Evolutionary conservation across 2,329 filamentous ascomycete species (phyloP), one percentile per base, ranked within the genome.

Genomic region (Allantophomopsis lycopodina): DNA sequence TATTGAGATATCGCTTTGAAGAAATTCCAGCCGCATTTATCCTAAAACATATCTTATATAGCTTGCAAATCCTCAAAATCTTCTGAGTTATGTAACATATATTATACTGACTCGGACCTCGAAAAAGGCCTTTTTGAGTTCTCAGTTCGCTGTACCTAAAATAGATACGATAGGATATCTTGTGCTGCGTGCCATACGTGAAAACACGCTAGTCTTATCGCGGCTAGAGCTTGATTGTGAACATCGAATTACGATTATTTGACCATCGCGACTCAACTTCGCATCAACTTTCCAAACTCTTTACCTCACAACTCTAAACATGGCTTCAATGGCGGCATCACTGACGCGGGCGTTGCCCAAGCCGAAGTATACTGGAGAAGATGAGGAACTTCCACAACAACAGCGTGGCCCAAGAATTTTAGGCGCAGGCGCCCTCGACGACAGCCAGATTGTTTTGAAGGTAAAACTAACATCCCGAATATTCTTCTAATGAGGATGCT

Each of bases 321-420:
- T 84, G 78, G 65, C 77, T 43, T 79, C 77, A 43, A 69, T 83
- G 54, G 72, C 71, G 48, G 70, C 76, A 43, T 83, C 85, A 42
- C 71, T 96, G 34, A 77, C 85, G 46, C 76, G 78, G 55, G 79
- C 83, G 42, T 69, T 96, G 34, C 89, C 89, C 3, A 88, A 88
- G 58, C 88, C 89, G 13, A 89, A 84, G 62, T 94, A 95, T 56
- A 85, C 80, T 4, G 87, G 84, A 50, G 85, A 94, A 56, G 79
- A 93, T 56, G 88, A 95, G 57, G 79, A 80, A 17, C 62, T 68
- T 21, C 76, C 82, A 55, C 70, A 80, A 36, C 78, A 83, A 55
- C 78, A 84, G 51, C 78, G 79, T 57, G 86, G 87, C 44, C 83
- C 86, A 32, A 77, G 87, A 57, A 82, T 96, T 47, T 71, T 96